A percentile compares a stretch with the other conserved stretches of the same genome.
phyloP scores from a whole-genome alignment of 2,329 filamentous ascomycete species.

The Hirsutella minnesotensis region DNA sequence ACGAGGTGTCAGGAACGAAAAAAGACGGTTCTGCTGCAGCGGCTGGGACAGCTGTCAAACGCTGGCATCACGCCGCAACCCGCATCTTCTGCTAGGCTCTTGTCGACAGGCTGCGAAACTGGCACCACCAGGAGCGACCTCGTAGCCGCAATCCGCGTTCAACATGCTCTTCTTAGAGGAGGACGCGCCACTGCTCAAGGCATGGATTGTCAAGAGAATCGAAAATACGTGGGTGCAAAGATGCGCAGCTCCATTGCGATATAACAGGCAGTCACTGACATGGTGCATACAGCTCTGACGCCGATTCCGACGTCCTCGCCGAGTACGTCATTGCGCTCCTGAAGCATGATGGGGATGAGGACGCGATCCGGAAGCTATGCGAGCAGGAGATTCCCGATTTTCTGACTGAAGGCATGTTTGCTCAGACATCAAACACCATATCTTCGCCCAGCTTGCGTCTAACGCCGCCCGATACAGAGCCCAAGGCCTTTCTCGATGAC shows the following conservation, averaged over 20 bases:
- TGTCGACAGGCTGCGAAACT: no score
- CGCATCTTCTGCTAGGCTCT: no score
- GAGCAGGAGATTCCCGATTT: slow-evolving; percentile 66
- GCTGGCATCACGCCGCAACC: no score
- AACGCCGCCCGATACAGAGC: slow-evolving; percentile 12
- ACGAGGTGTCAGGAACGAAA: no score
- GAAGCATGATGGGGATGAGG: slow-evolving; percentile 53
- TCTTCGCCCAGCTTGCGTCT: neutral
- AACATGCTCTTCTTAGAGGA: slow-evolving; percentile 52
- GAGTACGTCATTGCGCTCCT: slow-evolving; percentile 76
- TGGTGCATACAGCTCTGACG: slow-evolving; percentile 48
- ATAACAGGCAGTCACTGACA: slow-evolving; percentile 3
- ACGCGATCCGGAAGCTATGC: slow-evolving; percentile 55
- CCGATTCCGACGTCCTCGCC: slow-evolving; percentile 69
- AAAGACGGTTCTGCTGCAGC: no score
- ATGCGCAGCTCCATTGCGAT: no score
- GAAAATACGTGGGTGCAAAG: slow-evolving; percentile 52
- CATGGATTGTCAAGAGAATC: slow-evolving; percentile 67
- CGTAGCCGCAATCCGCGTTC: no score
- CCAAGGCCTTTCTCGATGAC: slow-evolving; percentile 52
- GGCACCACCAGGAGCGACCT: no score
- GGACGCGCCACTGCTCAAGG: slow-evolving; percentile 53
- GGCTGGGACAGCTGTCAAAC: no score
- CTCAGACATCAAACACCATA: slow-evolving; percentile 16
- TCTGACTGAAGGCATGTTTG: slow-evolving; percentile 45